phyloP scores from a whole-genome alignment of 1,284 basidiomycete genomes.

The Sporisorium reilianum region DNA sequence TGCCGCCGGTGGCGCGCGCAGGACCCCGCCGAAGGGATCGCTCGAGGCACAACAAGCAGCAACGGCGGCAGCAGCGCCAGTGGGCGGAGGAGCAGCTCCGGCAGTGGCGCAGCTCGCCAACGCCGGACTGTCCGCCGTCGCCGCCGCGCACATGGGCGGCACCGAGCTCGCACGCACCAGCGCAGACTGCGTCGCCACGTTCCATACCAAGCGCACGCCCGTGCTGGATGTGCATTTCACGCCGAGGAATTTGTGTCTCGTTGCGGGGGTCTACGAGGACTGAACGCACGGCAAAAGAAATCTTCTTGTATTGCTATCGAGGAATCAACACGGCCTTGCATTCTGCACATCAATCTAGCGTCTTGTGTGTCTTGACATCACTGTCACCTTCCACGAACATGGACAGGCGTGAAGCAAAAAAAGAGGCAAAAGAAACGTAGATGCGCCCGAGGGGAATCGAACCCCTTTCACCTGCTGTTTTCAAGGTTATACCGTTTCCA shows the following conservation, averaged over 20 bases:
- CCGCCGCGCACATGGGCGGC: slow-evolving; percentile 7
- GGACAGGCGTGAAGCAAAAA: background rate
- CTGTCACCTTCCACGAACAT: background rate
- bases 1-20: slow-evolving; percentile 73
- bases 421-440: background rate
- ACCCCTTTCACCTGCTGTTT: slow-evolving; percentile 43
- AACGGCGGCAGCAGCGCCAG: slow-evolving; percentile 7
- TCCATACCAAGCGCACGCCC: slow-evolving; percentile 94
- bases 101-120: slow-evolving; percentile 5
- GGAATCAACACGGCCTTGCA: background rate
- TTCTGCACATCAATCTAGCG: background rate
- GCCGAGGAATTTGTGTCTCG: slow-evolving; percentile 90
- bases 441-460: slow-evolving; percentile 47
- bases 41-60: slow-evolving; percentile 33
- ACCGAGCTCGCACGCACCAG: slow-evolving; percentile 35
- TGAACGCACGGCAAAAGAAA: too few species aligned
- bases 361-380: background rate
- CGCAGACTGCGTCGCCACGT: slow-evolving; percentile 87
- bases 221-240: slow-evolving; percentile 93
- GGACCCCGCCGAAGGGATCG: slow-evolving; percentile 18
- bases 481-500: background rate
- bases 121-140: slow-evolving; percentile 13
- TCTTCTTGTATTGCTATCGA: background rate
- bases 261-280: slow-evolving; percentile 75
- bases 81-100: background rate